Base-by-base conservation (phyloP, 176 grass and related monocot genomes). In the Triticum dicoccoides region DNA sequence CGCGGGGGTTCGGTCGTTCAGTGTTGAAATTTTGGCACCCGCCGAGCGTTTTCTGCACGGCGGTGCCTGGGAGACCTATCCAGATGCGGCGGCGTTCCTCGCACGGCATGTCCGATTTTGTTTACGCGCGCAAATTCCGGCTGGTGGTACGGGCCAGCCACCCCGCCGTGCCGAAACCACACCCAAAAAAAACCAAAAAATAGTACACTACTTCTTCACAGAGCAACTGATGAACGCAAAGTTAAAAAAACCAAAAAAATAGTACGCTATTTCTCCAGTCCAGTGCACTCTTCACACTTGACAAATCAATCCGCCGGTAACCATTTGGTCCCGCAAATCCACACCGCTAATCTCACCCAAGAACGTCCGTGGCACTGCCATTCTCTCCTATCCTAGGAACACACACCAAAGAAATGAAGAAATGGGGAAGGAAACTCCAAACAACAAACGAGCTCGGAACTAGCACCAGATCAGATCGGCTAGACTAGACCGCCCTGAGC, bases 291-390 rank as follows among this genome's bases (percentile, higher is more conserved):
- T 84, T 80, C 89, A 91, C 81, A 69, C n/a, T 80, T 24, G 17
- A 37, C 12, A 66, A 80, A 87, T 61, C 1, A 87, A 87, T 37
- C 80, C 38, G 44, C 15, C 33, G 67, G 29, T 30, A 51, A 91
- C 59, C 68, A 75, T 84, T 74, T 30, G 89, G 85, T 87, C 68
- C 11, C 59, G 85, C 80, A 75, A 67, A 79, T 80, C 76, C 80
- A 76, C 89, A 33, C 11, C 77, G 23, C 38, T 76, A 90, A 29
- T 35, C 63, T 44, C 42, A 44, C 71, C 61, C 72, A 69, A 25
- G 21, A 61, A 82, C 27, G 23, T 4, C 8, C 15, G 32, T 23
- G 52, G 29, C 12, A 9, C 27, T 37, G 38, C 45, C 54, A 59
- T 9, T 41, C 54, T 59, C 72, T 37, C 61, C 21, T 74, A 69